Evolutionary conservation across 1,139 yeast genomes (phyloP).

Genomic region (Zygotorulaspora mrakii): DNA sequence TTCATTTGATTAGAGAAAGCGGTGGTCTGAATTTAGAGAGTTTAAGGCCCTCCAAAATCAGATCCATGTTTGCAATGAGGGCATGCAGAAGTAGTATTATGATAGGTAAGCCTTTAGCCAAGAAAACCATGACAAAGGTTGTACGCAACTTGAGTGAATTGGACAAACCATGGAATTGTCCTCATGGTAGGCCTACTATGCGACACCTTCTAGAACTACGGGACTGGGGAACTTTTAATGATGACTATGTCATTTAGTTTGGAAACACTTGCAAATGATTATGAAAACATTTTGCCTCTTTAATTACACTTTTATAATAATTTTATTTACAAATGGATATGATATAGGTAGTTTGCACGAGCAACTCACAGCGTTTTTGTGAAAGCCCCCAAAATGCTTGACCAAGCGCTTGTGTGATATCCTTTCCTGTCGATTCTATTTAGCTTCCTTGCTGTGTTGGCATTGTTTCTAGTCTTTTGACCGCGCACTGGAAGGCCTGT

Average conservation of each 20-base stretch:
- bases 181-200: slow-evolving; percentile 97
- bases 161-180: slow-evolving; percentile 98
- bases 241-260: slow-evolving; percentile 38
- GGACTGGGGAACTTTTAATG: slow-evolving; percentile 45
- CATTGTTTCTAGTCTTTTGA: slow-evolving; percentile 88
- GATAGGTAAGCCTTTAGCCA: slow-evolving; percentile 74
- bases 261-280: neutral
- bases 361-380: slow-evolving; percentile 2
- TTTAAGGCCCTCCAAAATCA: slow-evolving; percentile 69
- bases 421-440: slow-evolving; percentile 71
- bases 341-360: neutral
- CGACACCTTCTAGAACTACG: slow-evolving; percentile 71
- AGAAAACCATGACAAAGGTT: slow-evolving; percentile 58
- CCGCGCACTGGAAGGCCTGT: slow-evolving; percentile 89
- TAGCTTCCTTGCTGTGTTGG: slow-evolving; percentile 80
- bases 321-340: neutral
- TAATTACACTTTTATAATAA: no score
- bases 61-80: slow-evolving; percentile 85
- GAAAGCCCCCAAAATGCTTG: neutral
- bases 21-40: slow-evolving; percentile 39
- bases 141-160: slow-evolving; percentile 64
- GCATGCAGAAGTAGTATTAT: slow-evolving; percentile 92
- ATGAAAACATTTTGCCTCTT: no score
- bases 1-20: slow-evolving; percentile 52
- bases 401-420: slow-evolving; percentile 26